These are phyloP conservation scores for Debaryomyces nepalensis DNA, from an alignment of 1,139 yeast genomes.

Conservation along the genomic window DNA sequence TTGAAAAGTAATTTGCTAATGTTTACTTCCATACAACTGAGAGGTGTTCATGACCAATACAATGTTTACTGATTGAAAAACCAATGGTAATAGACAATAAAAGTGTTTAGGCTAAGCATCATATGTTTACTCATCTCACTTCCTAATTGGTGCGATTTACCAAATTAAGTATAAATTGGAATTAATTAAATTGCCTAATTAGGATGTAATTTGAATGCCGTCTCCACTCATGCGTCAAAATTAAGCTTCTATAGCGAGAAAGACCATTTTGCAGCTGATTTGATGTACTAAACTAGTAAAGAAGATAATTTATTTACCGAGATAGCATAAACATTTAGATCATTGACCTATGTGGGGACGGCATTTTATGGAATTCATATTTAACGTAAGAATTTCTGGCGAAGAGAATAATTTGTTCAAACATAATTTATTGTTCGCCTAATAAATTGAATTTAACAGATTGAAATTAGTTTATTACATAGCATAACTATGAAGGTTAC, in stretches of 20 bases:
- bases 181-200: conserved; percentile 21
- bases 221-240: not conserved
- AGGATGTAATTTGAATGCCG: conserved; percentile 1
- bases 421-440: conserved; percentile 7
- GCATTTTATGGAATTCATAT: conserved; percentile 2
- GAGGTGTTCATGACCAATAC: not conserved
- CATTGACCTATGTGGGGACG: conserved; percentile 2
- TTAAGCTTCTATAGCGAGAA: conserved; percentile 4
- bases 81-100: not conserved
- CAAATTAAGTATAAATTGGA: conserved; percentile 13
- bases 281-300: conserved; percentile 10
- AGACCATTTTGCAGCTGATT: conserved; percentile 6
- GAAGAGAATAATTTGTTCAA: conserved; percentile 13
- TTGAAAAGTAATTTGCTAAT: no score
- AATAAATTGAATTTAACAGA: not conserved
- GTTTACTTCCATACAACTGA: not conserved
- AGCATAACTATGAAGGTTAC: conserved; percentile 3
- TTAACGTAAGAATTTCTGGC: conserved; percentile 4
- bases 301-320: not conserved
- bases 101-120: conserved; percentile 3
- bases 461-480: not conserved
- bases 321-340: conserved; percentile 5
- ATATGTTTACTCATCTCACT: conserved; percentile 9
- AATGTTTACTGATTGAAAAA: not conserved
- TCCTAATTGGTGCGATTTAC: conserved; percentile 12